Conservation (phyloP, 441 rosid species). For the Viola pubescens region DNA sequence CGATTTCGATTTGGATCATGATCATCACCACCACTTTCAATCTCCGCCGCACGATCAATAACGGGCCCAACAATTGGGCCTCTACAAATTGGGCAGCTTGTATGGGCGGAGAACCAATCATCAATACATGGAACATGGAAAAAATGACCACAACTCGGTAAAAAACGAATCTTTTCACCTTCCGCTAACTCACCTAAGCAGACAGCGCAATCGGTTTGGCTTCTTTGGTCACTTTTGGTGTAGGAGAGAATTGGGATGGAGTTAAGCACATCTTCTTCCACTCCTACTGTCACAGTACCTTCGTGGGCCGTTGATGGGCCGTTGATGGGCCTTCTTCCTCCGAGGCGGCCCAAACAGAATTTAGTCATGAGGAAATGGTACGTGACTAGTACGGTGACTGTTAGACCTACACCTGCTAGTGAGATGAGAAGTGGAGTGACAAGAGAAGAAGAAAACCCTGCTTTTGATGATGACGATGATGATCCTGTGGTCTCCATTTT, state of each 20-base stretch:
- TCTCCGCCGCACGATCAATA: background rate
- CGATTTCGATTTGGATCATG: background rate
- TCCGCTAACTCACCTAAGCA: slow-evolving; percentile 46
- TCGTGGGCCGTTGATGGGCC: background rate
- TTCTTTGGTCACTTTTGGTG: slow-evolving; percentile 11
- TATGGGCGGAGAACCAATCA: slow-evolving; percentile 37
- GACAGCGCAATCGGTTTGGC: slow-evolving; percentile 39
- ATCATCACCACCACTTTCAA: background rate
- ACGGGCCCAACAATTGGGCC: slow-evolving; percentile 13
- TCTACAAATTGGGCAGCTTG: slow-evolving; percentile 44
- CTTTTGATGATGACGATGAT: background rate
- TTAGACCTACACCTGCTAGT: slow-evolving; percentile 25
- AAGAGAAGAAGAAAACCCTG: slow-evolving; percentile 9
- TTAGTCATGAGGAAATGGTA: slow-evolving; percentile 32
- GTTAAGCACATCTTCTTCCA: slow-evolving; percentile 30
- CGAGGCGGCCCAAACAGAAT: slow-evolving; percentile 18
- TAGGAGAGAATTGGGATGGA: slow-evolving; percentile 39
- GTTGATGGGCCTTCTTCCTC: background rate
- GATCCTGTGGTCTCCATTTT: slow-evolving; percentile 22
- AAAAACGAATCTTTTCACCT: slow-evolving; percentile 33
- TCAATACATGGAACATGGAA: slow-evolving; percentile 51
- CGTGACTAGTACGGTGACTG: slow-evolving; percentile 20
- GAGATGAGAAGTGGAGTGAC: slow-evolving; percentile 39
- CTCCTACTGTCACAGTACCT: slow-evolving; percentile 17
- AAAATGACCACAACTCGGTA: slow-evolving; percentile 45